Evolutionary conservation across 768 basidiomycete genomes (phyloP).

Genomic region (Hydnomerulius pinastri): DNA sequence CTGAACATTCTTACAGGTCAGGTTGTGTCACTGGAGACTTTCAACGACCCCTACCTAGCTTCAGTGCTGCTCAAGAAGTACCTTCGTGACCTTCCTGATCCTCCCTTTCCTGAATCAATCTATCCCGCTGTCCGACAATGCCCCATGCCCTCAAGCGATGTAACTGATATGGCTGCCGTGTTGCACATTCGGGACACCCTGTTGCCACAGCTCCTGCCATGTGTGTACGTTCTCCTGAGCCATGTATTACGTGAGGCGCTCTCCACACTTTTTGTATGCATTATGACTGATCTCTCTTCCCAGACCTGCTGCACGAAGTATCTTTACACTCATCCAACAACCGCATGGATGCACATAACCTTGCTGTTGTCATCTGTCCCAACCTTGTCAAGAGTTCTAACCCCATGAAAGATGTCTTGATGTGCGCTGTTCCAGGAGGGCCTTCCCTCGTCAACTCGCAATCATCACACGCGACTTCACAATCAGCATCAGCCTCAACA

Average conservation of each 20-base stretch:
- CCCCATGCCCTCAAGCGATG: constrained; percentile 55
- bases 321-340: constrained; percentile 67
- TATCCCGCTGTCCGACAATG: constrained; percentile 71
- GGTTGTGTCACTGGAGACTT: constrained; percentile 75
- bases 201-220: constrained; percentile 67
- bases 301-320: constrained; percentile 81
- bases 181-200: constrained; percentile 69
- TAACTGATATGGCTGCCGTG: constrained; percentile 57
- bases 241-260: constrained; percentile 58
- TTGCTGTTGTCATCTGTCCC: constrained; percentile 76
- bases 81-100: constrained; percentile 75
- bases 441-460: constrained; percentile 36
- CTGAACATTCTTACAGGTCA: constrained; percentile 48
- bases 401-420: constrained; percentile 69
- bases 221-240: constrained; percentile 73
- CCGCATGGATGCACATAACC: constrained; percentile 82
- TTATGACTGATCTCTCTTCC: not conserved
- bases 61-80: constrained; percentile 88
- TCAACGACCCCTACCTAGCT: constrained; percentile 76
- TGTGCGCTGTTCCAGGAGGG: constrained; percentile 63
- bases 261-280: not conserved
- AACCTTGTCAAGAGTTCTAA: constrained; percentile 75
- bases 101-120: constrained; percentile 71
- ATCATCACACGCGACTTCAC: constrained; percentile 12
- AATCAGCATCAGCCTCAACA: constrained; percentile 2